A percentile compares a stretch with the other conserved stretches of the same genome.
Conservation (phyloP, 225 moss, liverwort and hornwort species). For the Rhytidiadelphus loreus region DNA sequence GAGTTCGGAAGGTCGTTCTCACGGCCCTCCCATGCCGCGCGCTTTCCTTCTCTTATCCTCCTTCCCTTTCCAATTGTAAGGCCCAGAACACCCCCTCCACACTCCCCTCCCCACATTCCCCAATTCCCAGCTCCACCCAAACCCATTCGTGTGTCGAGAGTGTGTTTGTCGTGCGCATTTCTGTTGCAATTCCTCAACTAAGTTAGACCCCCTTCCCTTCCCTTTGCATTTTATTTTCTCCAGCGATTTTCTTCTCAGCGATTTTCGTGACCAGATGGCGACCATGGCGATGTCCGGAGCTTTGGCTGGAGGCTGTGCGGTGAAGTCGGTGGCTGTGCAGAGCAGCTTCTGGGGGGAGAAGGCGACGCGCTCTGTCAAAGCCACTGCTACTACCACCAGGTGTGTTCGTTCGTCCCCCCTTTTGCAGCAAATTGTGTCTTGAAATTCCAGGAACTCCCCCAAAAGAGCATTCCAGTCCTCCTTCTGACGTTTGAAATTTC, state of each 20-base stretch:
- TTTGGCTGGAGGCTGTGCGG: constrained; percentile 1
- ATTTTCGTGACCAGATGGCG: not conserved
- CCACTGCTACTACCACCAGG: constrained; percentile 1
- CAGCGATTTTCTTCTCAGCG: not conserved
- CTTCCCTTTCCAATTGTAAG: not conserved
- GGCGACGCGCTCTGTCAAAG: constrained; percentile 6
- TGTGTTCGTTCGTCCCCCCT: not conserved
- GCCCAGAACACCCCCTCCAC: not conserved
- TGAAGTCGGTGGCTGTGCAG: constrained; percentile 7
- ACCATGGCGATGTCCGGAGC: constrained; percentile 26
- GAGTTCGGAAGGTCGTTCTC: not conserved
- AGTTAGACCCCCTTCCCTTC: not conserved
- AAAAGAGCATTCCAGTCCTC: too few relatives aligned
- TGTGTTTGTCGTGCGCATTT: not conserved
- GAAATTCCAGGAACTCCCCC: not conserved
- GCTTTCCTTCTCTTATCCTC: not conserved
- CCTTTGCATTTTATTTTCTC: not conserved
- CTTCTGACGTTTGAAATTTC: not conserved
- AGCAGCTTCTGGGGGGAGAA: constrained; percentile 33
- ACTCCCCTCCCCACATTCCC: not conserved
- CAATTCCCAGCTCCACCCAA: not conserved
- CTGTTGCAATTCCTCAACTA: not conserved
- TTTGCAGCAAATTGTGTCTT: not conserved
- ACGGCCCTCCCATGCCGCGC: not conserved
- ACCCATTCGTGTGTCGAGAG: not conserved